These are phyloP conservation scores for Furcasterigmium sp. DNA, from an alignment of 2,329 filamentous ascomycete genomes.

Conservation along the genomic window DNA sequence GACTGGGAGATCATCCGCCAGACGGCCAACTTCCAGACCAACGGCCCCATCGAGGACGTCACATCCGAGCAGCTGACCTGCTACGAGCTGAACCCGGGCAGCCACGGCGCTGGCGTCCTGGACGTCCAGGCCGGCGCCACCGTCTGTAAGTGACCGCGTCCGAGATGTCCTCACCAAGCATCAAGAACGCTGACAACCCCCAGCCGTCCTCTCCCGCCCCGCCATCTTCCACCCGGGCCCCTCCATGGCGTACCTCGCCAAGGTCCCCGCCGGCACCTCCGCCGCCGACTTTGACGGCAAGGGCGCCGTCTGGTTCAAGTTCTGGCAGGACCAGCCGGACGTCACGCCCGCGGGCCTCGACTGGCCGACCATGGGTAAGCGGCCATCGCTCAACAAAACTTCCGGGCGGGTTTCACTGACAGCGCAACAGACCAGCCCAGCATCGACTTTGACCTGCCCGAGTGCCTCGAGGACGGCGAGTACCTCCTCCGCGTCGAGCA, in stretches of 20 bases:
- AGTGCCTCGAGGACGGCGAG: constrained; percentile 33
- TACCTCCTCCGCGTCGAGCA: constrained; percentile 37
- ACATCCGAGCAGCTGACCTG: constrained; percentile 22
- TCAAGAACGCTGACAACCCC: neutral
- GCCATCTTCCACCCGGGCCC: constrained; percentile 36
- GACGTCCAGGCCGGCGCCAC: constrained; percentile 4
- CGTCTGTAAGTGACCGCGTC: constrained; percentile 3
- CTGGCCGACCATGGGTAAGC: constrained; percentile 32
- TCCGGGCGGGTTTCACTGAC: neutral
- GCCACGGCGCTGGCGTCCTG: constrained; percentile 14
- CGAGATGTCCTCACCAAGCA: constrained; percentile 6
- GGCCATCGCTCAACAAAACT: neutral
- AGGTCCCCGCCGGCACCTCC: constrained; percentile 24
- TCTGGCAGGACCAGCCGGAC: constrained; percentile 34
- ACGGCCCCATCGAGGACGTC: constrained; percentile 21
- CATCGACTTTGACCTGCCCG: constrained; percentile 35
- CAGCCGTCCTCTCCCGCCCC: constrained; percentile 29
- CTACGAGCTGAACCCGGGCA: constrained; percentile 16
- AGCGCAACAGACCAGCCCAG: neutral
- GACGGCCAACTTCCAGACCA: constrained; percentile 25
- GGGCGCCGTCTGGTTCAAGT: constrained; percentile 36
- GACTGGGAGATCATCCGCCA: constrained; percentile 24
- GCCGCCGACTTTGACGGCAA: constrained; percentile 28
- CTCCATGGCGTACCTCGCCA: constrained; percentile 33
- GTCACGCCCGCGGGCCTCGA: constrained; percentile 27